phyloP scores from a whole-genome alignment of 2,329 filamentous ascomycete genomes.

The Ambrosiella beaveri region DNA sequence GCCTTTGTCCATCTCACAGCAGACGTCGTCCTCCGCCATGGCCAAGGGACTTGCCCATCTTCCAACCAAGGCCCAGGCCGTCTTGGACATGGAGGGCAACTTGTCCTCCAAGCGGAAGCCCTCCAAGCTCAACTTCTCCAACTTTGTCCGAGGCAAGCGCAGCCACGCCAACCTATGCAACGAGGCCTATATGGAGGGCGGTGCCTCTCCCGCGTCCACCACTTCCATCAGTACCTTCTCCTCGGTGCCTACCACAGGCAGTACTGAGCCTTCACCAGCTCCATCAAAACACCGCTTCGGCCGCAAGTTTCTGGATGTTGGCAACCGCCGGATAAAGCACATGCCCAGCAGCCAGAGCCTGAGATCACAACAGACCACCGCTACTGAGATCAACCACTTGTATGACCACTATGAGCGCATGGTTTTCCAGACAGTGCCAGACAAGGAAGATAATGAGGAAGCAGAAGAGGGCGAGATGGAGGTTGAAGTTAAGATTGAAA shows the following conservation, averaged over 20 bases:
- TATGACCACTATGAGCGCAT: conserved; percentile 43
- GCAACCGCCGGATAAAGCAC: conserved; percentile 3
- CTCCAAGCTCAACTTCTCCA: conserved; percentile 29
- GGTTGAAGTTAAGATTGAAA: not conserved
- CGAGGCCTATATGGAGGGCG: conserved; percentile 20
- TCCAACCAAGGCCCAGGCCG: conserved; percentile 28
- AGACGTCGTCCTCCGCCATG: conserved; percentile 41
- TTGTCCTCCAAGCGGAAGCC: conserved; percentile 26
- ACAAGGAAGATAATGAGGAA: conserved; percentile 16
- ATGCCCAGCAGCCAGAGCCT: conserved; percentile 8
- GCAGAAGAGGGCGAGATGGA: conserved; percentile 13
- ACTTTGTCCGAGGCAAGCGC: conserved; percentile 18
- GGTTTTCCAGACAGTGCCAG: conserved; percentile 28
- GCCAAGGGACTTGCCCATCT: conserved; percentile 28
- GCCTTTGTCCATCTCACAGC: conserved; percentile 39
- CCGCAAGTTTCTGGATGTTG: conserved; percentile 10
- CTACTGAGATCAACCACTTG: conserved; percentile 29
- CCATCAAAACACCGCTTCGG: conserved; percentile 9
- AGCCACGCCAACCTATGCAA: conserved; percentile 19
- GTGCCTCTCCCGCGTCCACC: conserved; percentile 19
- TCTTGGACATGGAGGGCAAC: conserved; percentile 29
- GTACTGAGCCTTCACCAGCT: conserved; percentile 2
- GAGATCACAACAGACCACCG: conserved; percentile 14
- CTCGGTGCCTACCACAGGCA: conserved; percentile 16
- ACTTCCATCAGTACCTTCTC: conserved; percentile 23